Conservation (phyloP, 169 alveolate species). For the Babesia bigemina region DNA sequence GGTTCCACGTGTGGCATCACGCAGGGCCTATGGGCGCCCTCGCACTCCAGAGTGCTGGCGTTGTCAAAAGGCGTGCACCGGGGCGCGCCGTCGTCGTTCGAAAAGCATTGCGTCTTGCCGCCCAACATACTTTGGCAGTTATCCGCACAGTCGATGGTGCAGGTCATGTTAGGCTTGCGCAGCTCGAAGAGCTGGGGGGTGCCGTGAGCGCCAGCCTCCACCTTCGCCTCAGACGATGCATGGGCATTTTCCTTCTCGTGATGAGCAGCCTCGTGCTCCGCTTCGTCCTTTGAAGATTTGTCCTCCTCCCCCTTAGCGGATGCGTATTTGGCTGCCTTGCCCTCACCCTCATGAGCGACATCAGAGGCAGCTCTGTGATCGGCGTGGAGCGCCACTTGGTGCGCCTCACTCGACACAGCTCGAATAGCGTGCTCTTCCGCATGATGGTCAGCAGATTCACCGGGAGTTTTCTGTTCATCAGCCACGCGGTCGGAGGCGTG, state of each 20-base stretch:
- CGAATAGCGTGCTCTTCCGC: no score
- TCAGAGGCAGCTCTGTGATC: no score
- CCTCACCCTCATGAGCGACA: no score
- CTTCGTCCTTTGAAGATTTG: not conserved
- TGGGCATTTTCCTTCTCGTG: not conserved
- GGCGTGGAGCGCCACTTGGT: no score
- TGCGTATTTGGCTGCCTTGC: not conserved
- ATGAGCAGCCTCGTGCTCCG: not conserved
- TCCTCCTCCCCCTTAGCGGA: not conserved
- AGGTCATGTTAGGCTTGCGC: conserved; percentile 2
- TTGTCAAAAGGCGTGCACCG: conserved; percentile 38
- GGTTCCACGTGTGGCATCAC: conserved; percentile 35
- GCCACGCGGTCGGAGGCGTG: no score
- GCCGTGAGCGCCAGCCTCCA: not conserved
- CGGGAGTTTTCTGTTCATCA: no score
- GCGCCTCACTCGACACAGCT: no score
- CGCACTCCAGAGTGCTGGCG: conserved; percentile 21
- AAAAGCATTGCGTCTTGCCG: conserved; percentile 54
- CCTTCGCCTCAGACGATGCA: not conserved
- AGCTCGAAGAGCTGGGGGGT: not conserved
- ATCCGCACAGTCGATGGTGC: conserved; percentile 48
- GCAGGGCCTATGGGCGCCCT: conserved; percentile 26
- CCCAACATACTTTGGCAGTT: conserved; percentile 43
- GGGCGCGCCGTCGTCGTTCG: conserved; percentile 1
- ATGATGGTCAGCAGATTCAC: no score